Percentiles rank a stretch among this genome's conserved stretches.
phyloP scores from a whole-genome alignment of 129 eudicot species.

The Cynara cardunculus region DNA sequence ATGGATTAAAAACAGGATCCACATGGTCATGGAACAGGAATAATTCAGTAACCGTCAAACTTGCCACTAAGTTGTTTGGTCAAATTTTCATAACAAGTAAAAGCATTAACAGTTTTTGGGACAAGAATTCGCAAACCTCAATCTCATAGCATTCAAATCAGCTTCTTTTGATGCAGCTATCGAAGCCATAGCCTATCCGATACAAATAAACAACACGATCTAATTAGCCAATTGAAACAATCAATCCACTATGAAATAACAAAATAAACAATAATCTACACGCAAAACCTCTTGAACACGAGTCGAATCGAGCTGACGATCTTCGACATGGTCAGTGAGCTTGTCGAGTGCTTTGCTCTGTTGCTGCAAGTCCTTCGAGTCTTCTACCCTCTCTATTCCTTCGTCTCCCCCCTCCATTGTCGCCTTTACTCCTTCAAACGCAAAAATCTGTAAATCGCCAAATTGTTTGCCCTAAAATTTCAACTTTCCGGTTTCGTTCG shows the following conservation, averaged over 20 bases:
- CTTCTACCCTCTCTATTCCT: slow-evolving; percentile 52
- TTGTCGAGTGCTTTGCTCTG: slow-evolving; percentile 96
- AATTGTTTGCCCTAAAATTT: slow-evolving; percentile 11
- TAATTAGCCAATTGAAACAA: neutral
- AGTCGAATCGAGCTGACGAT: slow-evolving; percentile 96
- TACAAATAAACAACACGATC: neutral
- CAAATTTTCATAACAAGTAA: neutral
- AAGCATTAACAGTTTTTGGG: neutral
- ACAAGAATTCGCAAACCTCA: slow-evolving; percentile 45
- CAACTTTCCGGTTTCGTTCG: neutral
- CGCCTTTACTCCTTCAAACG: neutral
- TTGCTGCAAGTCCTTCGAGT: slow-evolving; percentile 92
- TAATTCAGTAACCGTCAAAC: neutral
- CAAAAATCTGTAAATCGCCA: neutral
- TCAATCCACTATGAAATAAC: neutral
- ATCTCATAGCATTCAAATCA: slow-evolving; percentile 81
- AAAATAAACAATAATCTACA: neutral
- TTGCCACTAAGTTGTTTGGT: too few species aligned
- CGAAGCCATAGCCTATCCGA: slow-evolving; percentile 85
- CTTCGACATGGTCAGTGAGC: slow-evolving; percentile 97
- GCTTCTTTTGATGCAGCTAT: slow-evolving; percentile 96
- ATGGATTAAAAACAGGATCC: neutral
- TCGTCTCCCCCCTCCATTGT: slow-evolving; percentile 69
- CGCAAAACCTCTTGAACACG: slow-evolving; percentile 78
- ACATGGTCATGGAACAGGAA: neutral